These are phyloP conservation scores for Barnettozyma siamensis DNA, from an alignment of 805 yeast species.

Conservation along the genomic window DNA sequence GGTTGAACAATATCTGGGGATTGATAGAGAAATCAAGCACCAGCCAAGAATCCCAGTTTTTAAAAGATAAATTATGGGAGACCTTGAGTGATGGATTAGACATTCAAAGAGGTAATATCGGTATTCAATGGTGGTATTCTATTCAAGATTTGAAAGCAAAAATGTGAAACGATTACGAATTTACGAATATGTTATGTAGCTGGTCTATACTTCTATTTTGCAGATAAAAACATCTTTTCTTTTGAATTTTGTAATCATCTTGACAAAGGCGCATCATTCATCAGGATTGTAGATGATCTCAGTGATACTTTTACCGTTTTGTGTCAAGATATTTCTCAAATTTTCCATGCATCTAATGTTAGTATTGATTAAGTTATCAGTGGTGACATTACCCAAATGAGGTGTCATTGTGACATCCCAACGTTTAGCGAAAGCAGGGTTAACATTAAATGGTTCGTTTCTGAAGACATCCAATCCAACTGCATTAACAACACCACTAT, in stretches of 20 bases:
- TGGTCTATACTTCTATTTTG: conserved; percentile 4
- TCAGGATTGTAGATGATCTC: conserved; percentile 3
- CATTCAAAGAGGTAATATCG: conserved; percentile 48
- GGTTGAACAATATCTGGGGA: conserved; percentile 43
- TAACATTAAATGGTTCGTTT: conserved; percentile 50
- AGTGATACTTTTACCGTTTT: conserved; percentile 14
- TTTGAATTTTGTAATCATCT: not conserved
- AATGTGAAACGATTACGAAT: conserved; percentile 9
- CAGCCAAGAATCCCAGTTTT: conserved; percentile 32
- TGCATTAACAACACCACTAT: conserved; percentile 52
- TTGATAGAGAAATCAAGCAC: conserved; percentile 29
- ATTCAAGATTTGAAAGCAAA: conserved; percentile 8
- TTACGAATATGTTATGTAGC: not conserved
- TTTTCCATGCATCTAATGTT: conserved; percentile 51
- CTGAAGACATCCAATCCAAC: conserved; percentile 73
- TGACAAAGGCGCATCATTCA: not conserved
- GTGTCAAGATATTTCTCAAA: conserved; percentile 23
- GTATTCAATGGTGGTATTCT: conserved; percentile 61
- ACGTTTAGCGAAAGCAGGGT: conserved; percentile 45
- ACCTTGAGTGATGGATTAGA: conserved; percentile 53
- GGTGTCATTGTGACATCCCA: conserved; percentile 57
- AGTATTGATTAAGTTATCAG: conserved; percentile 47
- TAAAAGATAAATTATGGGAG: conserved; percentile 44
- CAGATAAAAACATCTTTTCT: no score
- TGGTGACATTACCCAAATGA: conserved; percentile 66